Conservation (phyloP, 352 stramenopile species). For the Globisporangium alternatum region DNA sequence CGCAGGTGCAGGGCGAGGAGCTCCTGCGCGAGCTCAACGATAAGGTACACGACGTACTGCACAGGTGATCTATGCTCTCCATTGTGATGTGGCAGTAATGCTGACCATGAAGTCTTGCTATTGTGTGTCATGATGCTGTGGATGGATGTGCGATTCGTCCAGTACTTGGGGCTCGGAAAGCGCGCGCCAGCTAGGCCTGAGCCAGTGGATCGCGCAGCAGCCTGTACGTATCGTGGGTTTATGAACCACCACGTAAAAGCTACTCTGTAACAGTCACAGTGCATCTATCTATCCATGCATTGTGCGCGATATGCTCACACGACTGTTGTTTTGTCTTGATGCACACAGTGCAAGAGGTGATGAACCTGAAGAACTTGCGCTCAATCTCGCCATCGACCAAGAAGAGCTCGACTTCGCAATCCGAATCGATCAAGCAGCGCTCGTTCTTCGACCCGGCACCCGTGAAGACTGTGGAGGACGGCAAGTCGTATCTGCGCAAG, state of each 20-base stretch:
- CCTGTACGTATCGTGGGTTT: conserved; percentile 29
- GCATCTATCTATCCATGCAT: neutral
- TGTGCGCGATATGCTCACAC: neutral
- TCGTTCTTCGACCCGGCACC: conserved; percentile 74
- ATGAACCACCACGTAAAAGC: neutral
- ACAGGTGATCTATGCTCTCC: neutral
- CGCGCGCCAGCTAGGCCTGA: conserved; percentile 13
- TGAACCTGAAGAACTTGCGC: conserved; percentile 55
- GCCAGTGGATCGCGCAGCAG: conserved; percentile 29
- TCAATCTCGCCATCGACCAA: conserved; percentile 46
- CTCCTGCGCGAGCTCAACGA: conserved; percentile 57
- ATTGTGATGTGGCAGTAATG: neutral
- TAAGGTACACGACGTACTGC: conserved; percentile 26
- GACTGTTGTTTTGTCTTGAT: neutral
- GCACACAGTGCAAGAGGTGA: conserved; percentile 54
- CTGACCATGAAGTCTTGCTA: neutral
- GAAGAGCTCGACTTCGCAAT: conserved; percentile 14
- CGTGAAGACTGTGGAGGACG: conserved; percentile 68
- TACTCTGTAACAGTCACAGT: neutral
- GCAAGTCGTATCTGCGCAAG: conserved; percentile 66
- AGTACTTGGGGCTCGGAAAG: conserved; percentile 30
- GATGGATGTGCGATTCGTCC: neutral
- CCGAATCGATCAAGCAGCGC: conserved; percentile 21
- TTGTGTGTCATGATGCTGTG: neutral
- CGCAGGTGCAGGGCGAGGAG: conserved; percentile 60